Base-by-base conservation (phyloP, 2,329 filamentous ascomycete species). In the Aspergillus aculeatinus region DNA sequence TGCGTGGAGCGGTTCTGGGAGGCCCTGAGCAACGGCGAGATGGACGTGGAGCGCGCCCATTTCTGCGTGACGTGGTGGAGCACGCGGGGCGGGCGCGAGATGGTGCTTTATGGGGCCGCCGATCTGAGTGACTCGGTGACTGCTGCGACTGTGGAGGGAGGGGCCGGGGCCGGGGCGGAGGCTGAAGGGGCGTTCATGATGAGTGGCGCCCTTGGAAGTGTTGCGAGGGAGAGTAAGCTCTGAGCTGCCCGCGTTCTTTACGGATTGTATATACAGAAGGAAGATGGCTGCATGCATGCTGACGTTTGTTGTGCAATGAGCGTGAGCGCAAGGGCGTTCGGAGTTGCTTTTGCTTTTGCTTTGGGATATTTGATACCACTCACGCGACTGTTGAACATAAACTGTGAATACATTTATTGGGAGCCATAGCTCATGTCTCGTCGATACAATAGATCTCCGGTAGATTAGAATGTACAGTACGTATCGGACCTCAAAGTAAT, bases 1-100 rank as follows among this genome's bases (percentile, higher is more conserved):
- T 90, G 88, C 42, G 87, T 87, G 70, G 83, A 86, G 63, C 81
- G 92, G 53, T 89, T 96, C 74, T 92, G 90, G 87, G 88, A 95
- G 60, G 83, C 92, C 2, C 77, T 96, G 10, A 88, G 88, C 47
- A 87, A 84, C 67, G 92, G 92, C 3, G 92, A 96, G 77, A 89
- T 96, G 86, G 92, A 96, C 75, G 88, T 96, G 25, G 90, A 96
- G 72, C 84, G 92, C 61, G 89, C 91, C 6, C 86, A 88, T 47
- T 83, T 90, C 33, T 92, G 89, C 52, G 89, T 96, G 19, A 85
- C 86, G 2, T 97, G 93, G 93, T 96, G 93, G 93, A 90, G 87
- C 77, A 77, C 85, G 73, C 73, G 83, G 60, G 85, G 86, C 4
- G 86, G 86, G 0, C 77, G 83, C 51, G 85, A 87, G 60, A 74